Evolutionary conservation across 371 early-diverging fungal species (phyloP).

Genomic region (Apophysomyces elegans): DNA sequence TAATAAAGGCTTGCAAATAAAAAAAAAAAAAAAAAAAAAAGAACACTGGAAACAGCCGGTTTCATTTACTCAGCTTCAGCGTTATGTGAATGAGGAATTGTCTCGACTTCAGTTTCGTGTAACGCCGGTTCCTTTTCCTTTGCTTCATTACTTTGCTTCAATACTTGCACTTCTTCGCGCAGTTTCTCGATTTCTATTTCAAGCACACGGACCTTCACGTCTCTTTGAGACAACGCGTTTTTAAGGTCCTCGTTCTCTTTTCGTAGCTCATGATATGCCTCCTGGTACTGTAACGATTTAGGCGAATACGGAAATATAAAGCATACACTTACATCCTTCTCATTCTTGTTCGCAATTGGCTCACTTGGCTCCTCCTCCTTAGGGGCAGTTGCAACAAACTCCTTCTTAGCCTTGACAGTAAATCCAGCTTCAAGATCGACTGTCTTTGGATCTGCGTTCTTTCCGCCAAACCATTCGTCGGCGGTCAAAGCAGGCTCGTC

Average conservation of each 20-base stretch:
- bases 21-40: neutral
- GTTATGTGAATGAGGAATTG: constrained; percentile 3
- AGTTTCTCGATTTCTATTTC: constrained; percentile 72
- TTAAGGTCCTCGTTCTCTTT: constrained; percentile 89
- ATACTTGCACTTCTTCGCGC: neutral
- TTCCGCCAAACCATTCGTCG: constrained; percentile 90
- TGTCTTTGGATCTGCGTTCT: constrained; percentile 77
- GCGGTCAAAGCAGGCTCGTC: constrained; percentile 88
- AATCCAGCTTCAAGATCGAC: constrained; percentile 87
- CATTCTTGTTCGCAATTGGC: constrained; percentile 39
- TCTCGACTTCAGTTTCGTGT: neutral
- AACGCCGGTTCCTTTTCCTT: neutral
- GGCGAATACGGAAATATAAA: neutral
- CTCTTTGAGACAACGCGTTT: constrained; percentile 71
- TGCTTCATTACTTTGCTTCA: neutral
- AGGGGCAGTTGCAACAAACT: constrained; percentile 71
- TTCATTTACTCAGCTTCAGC: constrained; percentile 7
- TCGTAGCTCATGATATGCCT: constrained; percentile 71
- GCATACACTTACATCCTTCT: constrained; percentile 63
- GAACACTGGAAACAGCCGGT: neutral
- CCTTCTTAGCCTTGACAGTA: constrained; percentile 70
- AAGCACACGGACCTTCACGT: constrained; percentile 81
- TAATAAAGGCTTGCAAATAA: neutral
- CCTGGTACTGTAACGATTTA: constrained; percentile 63
- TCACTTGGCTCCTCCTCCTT: constrained; percentile 51